A percentile compares a stretch with the other conserved stretches of the same genome.
Evolutionary conservation across 331 rosid genomes (phyloP).

Genomic region (Pyrus hybrid): DNA sequence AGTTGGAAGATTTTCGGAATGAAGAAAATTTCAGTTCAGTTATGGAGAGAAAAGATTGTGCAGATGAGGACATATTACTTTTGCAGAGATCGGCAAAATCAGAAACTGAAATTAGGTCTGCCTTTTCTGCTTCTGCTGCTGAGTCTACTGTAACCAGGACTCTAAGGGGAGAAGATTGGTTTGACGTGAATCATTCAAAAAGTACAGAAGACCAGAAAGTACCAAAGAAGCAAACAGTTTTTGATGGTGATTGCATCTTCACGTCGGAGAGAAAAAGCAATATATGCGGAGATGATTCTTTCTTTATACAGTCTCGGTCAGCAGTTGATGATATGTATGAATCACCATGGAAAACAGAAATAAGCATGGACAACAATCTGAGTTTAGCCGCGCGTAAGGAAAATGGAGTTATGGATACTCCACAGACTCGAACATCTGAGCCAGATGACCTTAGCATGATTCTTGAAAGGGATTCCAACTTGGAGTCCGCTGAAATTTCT

Average conservation of each 20-base stretch:
- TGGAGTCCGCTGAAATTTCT: conserved; percentile 22
- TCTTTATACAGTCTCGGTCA: conserved; percentile 49
- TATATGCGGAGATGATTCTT: conserved; percentile 42
- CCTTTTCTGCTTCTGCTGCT: conserved; percentile 30
- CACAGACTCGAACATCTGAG: conserved; percentile 20
- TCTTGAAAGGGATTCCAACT: conserved; percentile 39
- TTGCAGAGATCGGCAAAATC: conserved; percentile 25
- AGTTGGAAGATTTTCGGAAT: conserved; percentile 24
- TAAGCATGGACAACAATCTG: conserved; percentile 37
- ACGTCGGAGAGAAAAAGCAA: conserved; percentile 16
- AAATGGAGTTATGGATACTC: conserved; percentile 6
- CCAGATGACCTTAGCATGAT: conserved; percentile 48
- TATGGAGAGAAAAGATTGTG: conserved; percentile 26
- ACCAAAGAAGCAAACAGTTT: conserved; percentile 7
- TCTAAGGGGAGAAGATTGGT: conserved; percentile 45
- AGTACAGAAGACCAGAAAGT: conserved; percentile 20
- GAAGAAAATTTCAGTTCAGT: conserved; percentile 19
- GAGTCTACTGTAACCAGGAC: conserved; percentile 30
- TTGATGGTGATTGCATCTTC: conserved; percentile 27
- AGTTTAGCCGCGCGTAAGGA: conserved; percentile 23
- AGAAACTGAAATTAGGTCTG: conserved; percentile 17
- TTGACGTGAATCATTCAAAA: conserved; percentile 29
- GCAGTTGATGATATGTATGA: conserved; percentile 20
- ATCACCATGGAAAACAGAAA: conserved; percentile 44
- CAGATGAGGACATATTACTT: conserved; percentile 28